Conservation (phyloP, 176 grass and related monocot species). For the Typha latifolia region DNA sequence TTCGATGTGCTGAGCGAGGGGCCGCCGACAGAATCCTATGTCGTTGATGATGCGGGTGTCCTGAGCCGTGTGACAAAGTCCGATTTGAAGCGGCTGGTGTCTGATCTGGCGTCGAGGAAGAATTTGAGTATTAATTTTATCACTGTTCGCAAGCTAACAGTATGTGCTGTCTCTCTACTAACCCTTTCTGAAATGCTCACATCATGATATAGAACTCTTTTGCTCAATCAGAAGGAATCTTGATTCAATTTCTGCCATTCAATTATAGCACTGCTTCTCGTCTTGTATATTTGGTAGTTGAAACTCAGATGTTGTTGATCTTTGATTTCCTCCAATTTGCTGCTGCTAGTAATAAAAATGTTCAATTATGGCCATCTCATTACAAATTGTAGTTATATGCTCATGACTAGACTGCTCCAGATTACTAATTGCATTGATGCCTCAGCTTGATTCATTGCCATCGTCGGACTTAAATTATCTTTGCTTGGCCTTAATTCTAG, state of each 20-base stretch:
- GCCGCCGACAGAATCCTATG: slow-evolving; percentile 59
- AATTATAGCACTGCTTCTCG: no score
- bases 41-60: slow-evolving; percentile 89
- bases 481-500: background rate
- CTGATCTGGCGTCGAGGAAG: slow-evolving; percentile 78
- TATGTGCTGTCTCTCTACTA: slow-evolving; percentile 14
- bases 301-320: no score
- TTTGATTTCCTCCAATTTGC: no score
- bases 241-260: no score
- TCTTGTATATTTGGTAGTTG: no score
- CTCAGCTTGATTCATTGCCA: background rate
- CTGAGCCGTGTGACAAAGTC: slow-evolving; percentile 95
- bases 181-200: background rate
- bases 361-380: no score
- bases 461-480: background rate
- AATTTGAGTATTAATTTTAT: slow-evolving; percentile 83
- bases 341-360: no score
- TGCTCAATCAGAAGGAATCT: no score
- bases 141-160: slow-evolving; percentile 92
- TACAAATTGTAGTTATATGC: no score
- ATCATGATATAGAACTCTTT: no score
- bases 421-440: no score
- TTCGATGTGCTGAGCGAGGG: slow-evolving; percentile 85
- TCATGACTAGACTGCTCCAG: no score
- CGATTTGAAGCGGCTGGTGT: slow-evolving; percentile 58